Percentiles rank a stretch among this genome's conserved stretches.
These are phyloP conservation scores for Fusarium sp. DNA, from an alignment of 2,329 filamentous ascomycete species.

Conservation along the genomic window DNA sequence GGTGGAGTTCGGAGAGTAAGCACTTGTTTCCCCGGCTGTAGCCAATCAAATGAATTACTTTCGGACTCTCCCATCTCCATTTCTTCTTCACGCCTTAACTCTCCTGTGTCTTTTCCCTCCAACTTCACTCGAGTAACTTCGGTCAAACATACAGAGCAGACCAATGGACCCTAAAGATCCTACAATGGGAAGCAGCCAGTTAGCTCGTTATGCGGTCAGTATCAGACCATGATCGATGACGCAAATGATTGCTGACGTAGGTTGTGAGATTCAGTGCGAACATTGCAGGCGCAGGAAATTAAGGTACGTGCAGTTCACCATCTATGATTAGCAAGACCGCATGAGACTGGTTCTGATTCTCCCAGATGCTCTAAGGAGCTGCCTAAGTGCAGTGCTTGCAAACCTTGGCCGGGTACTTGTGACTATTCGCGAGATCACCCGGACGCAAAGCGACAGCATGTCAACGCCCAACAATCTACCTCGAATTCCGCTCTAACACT, in stretches of 20 bases:
- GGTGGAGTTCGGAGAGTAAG: constrained; percentile 1
- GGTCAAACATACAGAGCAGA: background rate
- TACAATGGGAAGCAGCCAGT: rapidly evolving
- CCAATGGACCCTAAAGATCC: background rate
- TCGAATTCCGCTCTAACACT: rapidly evolving
- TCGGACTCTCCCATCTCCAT: background rate
- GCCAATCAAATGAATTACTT: background rate
- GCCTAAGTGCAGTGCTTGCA: constrained; percentile 14
- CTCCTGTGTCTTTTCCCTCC: background rate
- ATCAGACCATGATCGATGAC: background rate
- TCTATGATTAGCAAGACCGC: background rate
- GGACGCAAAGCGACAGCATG: background rate
- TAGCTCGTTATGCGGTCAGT: constrained; percentile 18
- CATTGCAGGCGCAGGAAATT: constrained; percentile 19
- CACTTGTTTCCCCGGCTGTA: background rate
- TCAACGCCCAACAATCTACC: background rate
- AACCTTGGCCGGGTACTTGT: constrained; percentile 12
- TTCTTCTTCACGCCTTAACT: background rate
- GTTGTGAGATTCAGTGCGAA: background rate
- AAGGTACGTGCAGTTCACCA: background rate
- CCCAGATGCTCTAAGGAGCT: constrained; percentile 17
- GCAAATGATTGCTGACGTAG: background rate
- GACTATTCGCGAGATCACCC: constrained; percentile 10
- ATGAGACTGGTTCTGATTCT: background rate
- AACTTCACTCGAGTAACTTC: background rate